phyloP scores from a whole-genome alignment of 768 basidiomycete species.

The Mycena capillaripes region DNA sequence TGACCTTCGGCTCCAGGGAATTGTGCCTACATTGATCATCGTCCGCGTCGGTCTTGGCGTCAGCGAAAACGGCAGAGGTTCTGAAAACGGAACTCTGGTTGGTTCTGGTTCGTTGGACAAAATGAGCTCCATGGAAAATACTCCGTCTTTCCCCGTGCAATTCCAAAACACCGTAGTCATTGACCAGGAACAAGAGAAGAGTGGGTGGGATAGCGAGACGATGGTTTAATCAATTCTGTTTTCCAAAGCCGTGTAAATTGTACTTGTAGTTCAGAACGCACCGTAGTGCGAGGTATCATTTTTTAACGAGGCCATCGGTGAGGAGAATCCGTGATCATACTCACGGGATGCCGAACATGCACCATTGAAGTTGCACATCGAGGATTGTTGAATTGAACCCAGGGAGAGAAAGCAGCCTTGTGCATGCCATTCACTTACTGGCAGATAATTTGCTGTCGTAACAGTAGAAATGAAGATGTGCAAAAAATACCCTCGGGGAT shows the following conservation, averaged over 20 bases:
- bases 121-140: background rate
- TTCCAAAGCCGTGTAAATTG: background rate
- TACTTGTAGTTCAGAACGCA: background rate
- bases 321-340: no score
- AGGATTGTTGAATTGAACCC: no score
- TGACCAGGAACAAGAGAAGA: background rate
- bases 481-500: no score
- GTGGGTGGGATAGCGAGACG: slow-evolving; percentile 19
- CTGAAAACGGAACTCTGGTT: background rate
- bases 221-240: slow-evolving; percentile 7
- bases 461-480: no score
- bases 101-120: background rate
- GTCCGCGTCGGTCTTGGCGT: slow-evolving; percentile 49
- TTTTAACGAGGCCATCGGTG: no score
- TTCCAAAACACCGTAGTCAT: background rate
- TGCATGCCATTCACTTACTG: no score
- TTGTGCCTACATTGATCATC: slow-evolving; percentile 48
- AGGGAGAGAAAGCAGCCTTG: no score
- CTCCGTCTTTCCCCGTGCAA: background rate
- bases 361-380: no score
- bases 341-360: no score
- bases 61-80: background rate
- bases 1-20: slow-evolving; percentile 24
- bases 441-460: no score
- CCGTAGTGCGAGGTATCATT: no score